Evolutionary conservation across 305 asterid genomes (phyloP).

Genomic region (Fraxinus ornus): DNA sequence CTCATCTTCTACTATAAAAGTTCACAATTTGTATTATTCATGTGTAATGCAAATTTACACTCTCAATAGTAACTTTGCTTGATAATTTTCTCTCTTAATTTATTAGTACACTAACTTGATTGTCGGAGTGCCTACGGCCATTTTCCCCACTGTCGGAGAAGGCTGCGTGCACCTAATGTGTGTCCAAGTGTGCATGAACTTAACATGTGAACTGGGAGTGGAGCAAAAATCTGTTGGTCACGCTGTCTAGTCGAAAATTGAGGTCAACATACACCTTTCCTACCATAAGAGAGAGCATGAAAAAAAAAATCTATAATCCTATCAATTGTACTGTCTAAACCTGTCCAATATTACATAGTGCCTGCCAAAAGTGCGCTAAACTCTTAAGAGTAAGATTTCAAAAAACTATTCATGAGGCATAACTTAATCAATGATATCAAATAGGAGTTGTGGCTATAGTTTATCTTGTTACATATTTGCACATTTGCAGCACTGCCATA

Average conservation of each 20-base stretch:
- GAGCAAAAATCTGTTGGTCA: not conserved
- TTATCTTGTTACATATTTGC: not conserved
- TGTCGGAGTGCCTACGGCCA: not conserved
- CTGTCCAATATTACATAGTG: not conserved
- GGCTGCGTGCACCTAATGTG: not conserved
- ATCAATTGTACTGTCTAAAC: not conserved
- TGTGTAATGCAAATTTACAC: not conserved
- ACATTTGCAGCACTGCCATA: not conserved
- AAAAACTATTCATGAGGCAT: not conserved
- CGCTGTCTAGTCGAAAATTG: not conserved
- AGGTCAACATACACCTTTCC: not conserved
- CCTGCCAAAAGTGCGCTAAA: not conserved
- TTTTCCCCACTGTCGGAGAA: not conserved
- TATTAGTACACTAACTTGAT: no score
- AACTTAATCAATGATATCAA: not conserved
- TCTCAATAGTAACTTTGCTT: not conserved
- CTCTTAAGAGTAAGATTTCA: not conserved
- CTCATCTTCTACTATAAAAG: not conserved
- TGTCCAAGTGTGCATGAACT: not conserved
- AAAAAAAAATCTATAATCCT: not conserved
- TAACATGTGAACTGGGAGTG: not conserved
- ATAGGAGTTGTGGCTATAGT: not conserved
- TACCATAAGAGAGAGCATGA: not conserved
- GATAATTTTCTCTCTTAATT: no score
- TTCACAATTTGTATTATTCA: not conserved